Base-by-base conservation (phyloP, 2,329 filamentous ascomycete species). In the Alternaria sp. region DNA sequence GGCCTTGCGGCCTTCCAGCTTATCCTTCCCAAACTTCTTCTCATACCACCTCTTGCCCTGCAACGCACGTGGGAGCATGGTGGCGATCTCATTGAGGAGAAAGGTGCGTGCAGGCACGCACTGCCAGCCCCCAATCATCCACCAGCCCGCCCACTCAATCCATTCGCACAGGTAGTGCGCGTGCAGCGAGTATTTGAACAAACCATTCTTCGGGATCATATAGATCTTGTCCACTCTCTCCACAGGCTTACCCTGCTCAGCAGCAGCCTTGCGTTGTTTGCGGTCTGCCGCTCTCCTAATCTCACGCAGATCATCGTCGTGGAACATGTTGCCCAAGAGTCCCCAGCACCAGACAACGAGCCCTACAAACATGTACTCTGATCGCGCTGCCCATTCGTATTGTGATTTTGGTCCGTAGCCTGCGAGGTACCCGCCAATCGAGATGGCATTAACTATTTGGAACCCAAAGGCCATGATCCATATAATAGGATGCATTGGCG, bases 121-220 rank as follows among this genome's bases (percentile, higher is more conserved):
- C 4, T 80, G 78, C 79, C 82, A 85, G 0, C 85, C 84, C 1
- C 88, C 85, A 67, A 90, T 85, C 76, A 97, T 85, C 82, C 89
- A 93, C 77, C 93, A 99, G 0, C 95, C 95, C 3, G 85, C 77
- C 95, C 95, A 99, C 82, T 99, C 95, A 52, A 97, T 76, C 95
- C 95, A 99, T 80, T 99, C 95, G 73, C 89, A 90, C n/a, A 96
- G 83, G 77, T 97, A 99, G 77, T 99, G 95, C 66, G 95, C 93
- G 77, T 90, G 97, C 58, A 98, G 83, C 73, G 97, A 86, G 70
- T 88, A 89, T 65, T 85, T 83, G 79, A 98, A 99, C 49, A 97
- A 79, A 0, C 93, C 93, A 50, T 89, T 89, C 72, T 91, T 82
- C 0, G 95, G 95, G 51, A 99, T 86, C 80, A 91, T 87, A 76